phyloP scores from a whole-genome alignment of 176 grass and related monocot genomes.

The Guadua angustifolia region DNA sequence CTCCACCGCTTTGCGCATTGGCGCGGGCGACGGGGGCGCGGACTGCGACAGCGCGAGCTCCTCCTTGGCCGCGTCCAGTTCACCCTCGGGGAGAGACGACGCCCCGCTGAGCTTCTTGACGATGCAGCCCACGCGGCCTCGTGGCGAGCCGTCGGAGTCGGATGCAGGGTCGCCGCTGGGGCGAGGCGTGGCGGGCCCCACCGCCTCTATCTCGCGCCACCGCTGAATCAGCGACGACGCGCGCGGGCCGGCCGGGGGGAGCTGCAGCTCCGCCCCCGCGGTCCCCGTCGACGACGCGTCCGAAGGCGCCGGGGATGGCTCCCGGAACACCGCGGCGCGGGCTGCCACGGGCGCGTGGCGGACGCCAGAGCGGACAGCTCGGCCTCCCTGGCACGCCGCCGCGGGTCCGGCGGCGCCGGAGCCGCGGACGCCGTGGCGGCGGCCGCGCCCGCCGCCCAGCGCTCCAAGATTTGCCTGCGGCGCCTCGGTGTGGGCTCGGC shows the following conservation, averaged over 20 bases:
- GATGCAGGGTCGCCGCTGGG: constrained; percentile 2
- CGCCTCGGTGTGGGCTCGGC: constrained; percentile 45
- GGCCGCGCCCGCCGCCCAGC: constrained; percentile 58
- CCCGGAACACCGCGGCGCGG: constrained; percentile 61
- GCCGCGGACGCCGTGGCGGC: constrained; percentile 39
- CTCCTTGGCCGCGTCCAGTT: constrained; percentile 25
- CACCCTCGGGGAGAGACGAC: constrained; percentile 59
- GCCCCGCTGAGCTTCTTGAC: constrained; percentile 61
- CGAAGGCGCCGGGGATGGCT: constrained; percentile 46
- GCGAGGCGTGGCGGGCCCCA: constrained; percentile 43
- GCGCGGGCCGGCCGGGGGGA: constrained; percentile 57
- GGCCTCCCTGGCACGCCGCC: constrained; percentile 60
- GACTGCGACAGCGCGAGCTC: constrained; percentile 39
- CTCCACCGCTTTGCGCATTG: neutral
- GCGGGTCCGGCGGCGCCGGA: constrained; percentile 41
- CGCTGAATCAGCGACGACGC: constrained; percentile 93
- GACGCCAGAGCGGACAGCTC: constrained; percentile 57
- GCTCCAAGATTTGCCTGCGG: constrained; percentile 58
- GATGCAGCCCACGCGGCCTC: constrained; percentile 49
- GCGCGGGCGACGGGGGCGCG: constrained; percentile 40
- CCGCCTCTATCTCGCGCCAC: constrained; percentile 91
- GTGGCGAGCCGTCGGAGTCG: constrained; percentile 51
- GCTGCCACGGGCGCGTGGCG: constrained; percentile 64
- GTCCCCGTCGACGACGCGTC: constrained; percentile 47
- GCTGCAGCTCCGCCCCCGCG: neutral